Conservation (phyloP, 805 yeast species). For the Candida morakotiae region DNA sequence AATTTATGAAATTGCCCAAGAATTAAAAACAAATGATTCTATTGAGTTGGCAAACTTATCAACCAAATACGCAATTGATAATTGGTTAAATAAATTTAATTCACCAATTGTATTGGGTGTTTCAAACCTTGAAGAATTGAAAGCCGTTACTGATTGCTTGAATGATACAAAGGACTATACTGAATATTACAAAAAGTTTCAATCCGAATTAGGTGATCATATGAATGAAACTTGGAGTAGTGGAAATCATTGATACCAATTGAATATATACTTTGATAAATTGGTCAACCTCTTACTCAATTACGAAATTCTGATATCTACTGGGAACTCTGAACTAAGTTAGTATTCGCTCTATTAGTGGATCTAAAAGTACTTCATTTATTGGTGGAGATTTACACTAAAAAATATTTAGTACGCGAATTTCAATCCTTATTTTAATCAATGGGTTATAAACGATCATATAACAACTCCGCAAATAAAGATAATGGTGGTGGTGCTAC, state of each 20-base stretch:
- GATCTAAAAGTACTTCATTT: too few species aligned
- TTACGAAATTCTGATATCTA: too few species aligned
- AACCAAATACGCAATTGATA: constrained; percentile 64
- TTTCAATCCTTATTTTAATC: too few species aligned
- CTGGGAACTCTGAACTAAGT: too few species aligned
- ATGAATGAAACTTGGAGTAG: constrained; percentile 64
- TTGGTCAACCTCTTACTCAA: too few species aligned
- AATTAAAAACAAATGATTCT: constrained; percentile 31
- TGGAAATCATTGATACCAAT: constrained; percentile 22
- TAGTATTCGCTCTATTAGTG: too few species aligned
- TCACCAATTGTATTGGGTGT: constrained; percentile 76
- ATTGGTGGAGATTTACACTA: too few species aligned
- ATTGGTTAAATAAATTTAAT: constrained; percentile 43
- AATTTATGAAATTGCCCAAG: constrained; percentile 41
- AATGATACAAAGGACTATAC: constrained; percentile 39
- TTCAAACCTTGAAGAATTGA: constrained; percentile 58
- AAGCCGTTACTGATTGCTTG: constrained; percentile 57
- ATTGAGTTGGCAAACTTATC: constrained; percentile 80
- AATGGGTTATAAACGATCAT: constrained; percentile 14
- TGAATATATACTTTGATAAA: too few species aligned
- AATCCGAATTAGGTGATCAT: constrained; percentile 45
- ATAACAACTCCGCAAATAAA: neutral
- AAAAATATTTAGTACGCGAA: too few species aligned
- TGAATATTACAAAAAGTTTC: constrained; percentile 38
- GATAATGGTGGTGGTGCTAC: neutral